Evolutionary conservation across 192 early-diverging fungal species (phyloP), one percentile per base, ranked within the genome.

Genomic region (Coemansia pectinata): DNA sequence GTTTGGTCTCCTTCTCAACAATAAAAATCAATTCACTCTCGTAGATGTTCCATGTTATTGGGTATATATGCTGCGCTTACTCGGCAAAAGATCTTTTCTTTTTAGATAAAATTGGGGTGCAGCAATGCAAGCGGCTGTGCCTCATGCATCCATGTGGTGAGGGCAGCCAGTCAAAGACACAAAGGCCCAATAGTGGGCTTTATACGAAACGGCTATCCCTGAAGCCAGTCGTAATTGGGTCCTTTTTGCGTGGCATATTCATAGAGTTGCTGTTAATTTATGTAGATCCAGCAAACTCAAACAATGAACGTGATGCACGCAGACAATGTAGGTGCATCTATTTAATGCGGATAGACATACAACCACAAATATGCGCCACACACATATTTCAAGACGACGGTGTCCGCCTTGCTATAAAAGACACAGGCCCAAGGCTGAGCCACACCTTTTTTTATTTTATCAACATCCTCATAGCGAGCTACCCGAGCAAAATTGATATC

Each of bases 271-370:
- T 57, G 25, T 33, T 61, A 61, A 61, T 61, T 12, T 61, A 61
- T n/a, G 34, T 61, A 39, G 55, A 19, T 34, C 27, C 25, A 58
- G 17, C 55, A 61, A 23, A 3, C 8, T 36, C 14, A 23, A 61
- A 33, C 36, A 61, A 61, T 23, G 17, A 36, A 40, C 19, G 17
- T 1, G 36, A 34, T 61, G 59, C 59, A 40, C 59, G 21, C 34
- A 61, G 59, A 61, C 59, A 61, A 61, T 33, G 36, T 36, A 19
- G 11, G 59, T 61, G 59, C 59, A 61, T 61, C 36, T 23, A 57
- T 31, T 53, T 27, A 27, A 53, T 53, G 52, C 25, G 10, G 17
- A 34, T 31, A 33, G 31, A 29, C 23, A 53, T 12, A 23, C 52
- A 27, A 25, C 27, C 2, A 23, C 52, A 3, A 25, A 27, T 25